Conservation (phyloP, 2,329 filamentous ascomycete genomes). For the Stachybotrys echinatus region DNA sequence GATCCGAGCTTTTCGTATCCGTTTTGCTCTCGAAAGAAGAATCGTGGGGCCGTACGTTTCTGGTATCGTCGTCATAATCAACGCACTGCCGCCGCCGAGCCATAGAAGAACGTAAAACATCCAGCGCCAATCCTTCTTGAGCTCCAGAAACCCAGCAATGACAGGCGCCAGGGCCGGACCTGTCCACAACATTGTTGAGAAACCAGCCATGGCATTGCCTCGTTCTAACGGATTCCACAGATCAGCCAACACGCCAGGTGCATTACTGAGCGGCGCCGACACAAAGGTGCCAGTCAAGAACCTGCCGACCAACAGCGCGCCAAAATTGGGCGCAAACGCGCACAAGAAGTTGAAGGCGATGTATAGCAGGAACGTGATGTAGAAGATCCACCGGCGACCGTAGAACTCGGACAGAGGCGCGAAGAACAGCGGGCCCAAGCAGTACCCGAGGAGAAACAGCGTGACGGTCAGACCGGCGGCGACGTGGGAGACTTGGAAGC, state of each 20-base stretch:
- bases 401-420: conserved; percentile 54
- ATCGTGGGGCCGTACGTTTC: conserved; percentile 50
- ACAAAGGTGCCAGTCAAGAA: conserved; percentile 53
- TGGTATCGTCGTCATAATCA: conserved; percentile 52
- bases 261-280: conserved; percentile 41
- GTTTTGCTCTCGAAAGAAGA: conserved; percentile 46
- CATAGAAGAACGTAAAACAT: conserved; percentile 42
- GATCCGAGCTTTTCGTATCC: conserved; percentile 42
- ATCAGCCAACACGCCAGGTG: conserved; percentile 47
- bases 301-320: conserved; percentile 44
- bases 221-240: conserved; percentile 47
- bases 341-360: conserved; percentile 47
- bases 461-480: conserved; percentile 46
- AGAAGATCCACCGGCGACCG: conserved; percentile 48
- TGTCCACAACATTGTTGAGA: conserved; percentile 47
- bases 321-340: conserved; percentile 50
- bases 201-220: conserved; percentile 48
- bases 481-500: conserved; percentile 40
- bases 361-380: conserved; percentile 42
- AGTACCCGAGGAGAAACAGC: conserved; percentile 51
- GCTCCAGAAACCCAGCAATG: conserved; percentile 49
- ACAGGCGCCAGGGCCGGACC: conserved; percentile 50
- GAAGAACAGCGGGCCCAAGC: conserved; percentile 52
- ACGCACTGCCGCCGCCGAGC: conserved; percentile 29
- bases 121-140: conserved; percentile 51